Evolutionary conservation across 2,329 filamentous ascomycete species (phyloP), one percentile per base, ranked within the genome.

Genomic region (Colletotrichum sp.): DNA sequence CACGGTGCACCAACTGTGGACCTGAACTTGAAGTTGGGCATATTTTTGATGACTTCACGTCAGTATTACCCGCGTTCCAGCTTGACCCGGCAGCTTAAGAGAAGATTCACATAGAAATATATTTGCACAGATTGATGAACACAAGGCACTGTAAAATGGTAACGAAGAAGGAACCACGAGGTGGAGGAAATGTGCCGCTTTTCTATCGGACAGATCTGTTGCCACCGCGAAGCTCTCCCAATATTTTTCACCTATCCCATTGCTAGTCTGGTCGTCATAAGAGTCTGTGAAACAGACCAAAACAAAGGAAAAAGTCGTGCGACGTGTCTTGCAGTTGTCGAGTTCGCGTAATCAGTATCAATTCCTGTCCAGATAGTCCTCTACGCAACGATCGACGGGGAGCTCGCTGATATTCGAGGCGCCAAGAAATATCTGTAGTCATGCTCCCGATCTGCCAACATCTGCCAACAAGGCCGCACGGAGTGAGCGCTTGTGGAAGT

Each of bases 351-450:
- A 81, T 82, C 84, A 86, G 85, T 82, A 81, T 77, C 84, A 84
- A 84, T 81, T 75, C 81, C 82, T 81, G 82, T 86, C 86, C 84
- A 87, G 84, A 86, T 86, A 83, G 81, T 81, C 82, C 81, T 82
- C 83, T 80, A 81, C 82, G 81, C 81, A 84, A 85, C 82, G 82
- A 86, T 84, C 84, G 83, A 83, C 81, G 83, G 82, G 83, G 84
- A 81, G 82, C 82, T 80, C 80, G 80, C 82, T 79, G 79, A 80
- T 81, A 83, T 82, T 78, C 82, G 80, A 82, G 79, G 80, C 80
- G 80, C 81, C 78, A 79, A 81, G 77, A 80, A 80, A 81, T 82
- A 82, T 82, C 81, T 81, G 81, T 81, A 80, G 78, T 73, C 73
- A 79, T 80, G 77, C 79, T 79, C 80, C 78, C 79, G 79, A 78